Evolutionary conservation across 768 basidiomycete species (phyloP).

Genomic region (Sporobolomyces roseus): DNA sequence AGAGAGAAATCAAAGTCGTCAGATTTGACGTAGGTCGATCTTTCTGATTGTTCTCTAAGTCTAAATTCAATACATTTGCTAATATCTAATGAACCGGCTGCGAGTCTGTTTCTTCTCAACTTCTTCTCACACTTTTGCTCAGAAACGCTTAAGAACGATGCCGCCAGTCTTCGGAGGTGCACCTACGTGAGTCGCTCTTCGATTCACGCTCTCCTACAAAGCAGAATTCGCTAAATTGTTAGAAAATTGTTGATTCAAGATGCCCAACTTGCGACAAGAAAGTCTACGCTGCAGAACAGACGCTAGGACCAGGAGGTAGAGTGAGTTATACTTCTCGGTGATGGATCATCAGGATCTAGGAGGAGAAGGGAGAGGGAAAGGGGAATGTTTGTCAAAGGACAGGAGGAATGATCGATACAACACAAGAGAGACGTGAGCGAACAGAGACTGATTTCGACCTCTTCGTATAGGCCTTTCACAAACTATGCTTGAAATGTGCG

Average conservation of each 20-base stretch:
- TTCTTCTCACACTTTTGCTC: not conserved
- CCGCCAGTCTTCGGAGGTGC: slow-evolving; percentile 18
- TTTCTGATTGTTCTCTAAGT: too few species aligned
- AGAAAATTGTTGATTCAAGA: not conserved
- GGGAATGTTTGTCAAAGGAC: not conserved
- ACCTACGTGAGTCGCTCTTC: slow-evolving; percentile 7
- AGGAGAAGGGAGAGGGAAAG: too few species aligned
- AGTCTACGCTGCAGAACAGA: slow-evolving; percentile 88
- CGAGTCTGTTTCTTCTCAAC: not conserved
- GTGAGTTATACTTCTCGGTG: slow-evolving; percentile 51
- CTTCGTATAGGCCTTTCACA: slow-evolving; percentile 31
- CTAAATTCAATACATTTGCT: too few species aligned
- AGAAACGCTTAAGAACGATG: not conserved
- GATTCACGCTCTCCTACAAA: not conserved
- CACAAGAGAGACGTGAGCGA: too few species aligned
- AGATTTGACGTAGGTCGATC: too few species aligned
- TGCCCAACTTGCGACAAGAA: slow-evolving; percentile 41
- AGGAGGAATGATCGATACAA: too few species aligned
- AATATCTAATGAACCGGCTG: too few species aligned
- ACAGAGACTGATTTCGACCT: not conserved
- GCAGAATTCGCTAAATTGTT: not conserved
- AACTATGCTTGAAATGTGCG: slow-evolving; percentile 77
- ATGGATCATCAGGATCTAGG: too few species aligned
- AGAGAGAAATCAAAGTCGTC: too few species aligned
- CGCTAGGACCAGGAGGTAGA: slow-evolving; percentile 82